phyloP scores from a whole-genome alignment of 768 basidiomycete species.

The Asterophora lycoperdoides region DNA sequence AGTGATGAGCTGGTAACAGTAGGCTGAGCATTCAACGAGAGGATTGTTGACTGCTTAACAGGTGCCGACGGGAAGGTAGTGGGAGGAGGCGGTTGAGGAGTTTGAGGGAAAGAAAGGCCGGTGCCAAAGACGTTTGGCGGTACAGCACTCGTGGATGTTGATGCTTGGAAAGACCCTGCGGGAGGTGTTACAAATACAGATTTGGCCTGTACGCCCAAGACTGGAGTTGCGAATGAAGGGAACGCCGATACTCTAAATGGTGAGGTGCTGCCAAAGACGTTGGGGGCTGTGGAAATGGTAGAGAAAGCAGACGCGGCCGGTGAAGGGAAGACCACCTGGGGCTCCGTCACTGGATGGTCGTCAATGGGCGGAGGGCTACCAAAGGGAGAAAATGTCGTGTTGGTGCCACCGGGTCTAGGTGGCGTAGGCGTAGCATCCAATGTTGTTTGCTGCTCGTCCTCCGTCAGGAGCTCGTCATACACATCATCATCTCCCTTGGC shows the following conservation, averaged over 20 bases:
- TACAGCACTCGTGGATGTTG: not conserved
- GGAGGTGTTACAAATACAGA: conserved; percentile 18
- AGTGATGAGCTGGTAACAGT: not conserved
- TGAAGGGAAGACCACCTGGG: conserved; percentile 14
- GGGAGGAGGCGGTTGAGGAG: not conserved
- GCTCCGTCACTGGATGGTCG: conserved; percentile 10
- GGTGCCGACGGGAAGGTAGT: not conserved
- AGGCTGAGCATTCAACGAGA: not conserved
- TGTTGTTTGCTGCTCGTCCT: conserved; percentile 19
- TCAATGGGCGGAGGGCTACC: conserved; percentile 9
- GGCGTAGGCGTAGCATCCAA: conserved; percentile 14
- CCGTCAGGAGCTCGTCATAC: conserved; percentile 16
- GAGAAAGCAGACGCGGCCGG: conserved; percentile 35
- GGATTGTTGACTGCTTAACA: not conserved
- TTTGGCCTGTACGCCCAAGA: conserved; percentile 13
- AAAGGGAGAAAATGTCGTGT: conserved; percentile 8
- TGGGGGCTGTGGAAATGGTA: conserved; percentile 33
- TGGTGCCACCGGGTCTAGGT: conserved; percentile 11
- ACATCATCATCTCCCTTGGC: conserved; percentile 17
- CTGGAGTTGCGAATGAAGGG: conserved; percentile 12
- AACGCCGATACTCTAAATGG: conserved; percentile 31
- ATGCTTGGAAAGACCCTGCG: conserved; percentile 7
- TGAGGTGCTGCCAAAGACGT: conserved; percentile 32
- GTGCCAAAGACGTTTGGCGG: conserved; percentile 5
- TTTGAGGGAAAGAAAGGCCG: not conserved